A percentile compares a stretch with the other conserved stretches of the same genome.
These are phyloP conservation scores for Coniochaeta hoffmannii DNA, from an alignment of 2,329 filamentous ascomycete genomes.

Conservation along the genomic window DNA sequence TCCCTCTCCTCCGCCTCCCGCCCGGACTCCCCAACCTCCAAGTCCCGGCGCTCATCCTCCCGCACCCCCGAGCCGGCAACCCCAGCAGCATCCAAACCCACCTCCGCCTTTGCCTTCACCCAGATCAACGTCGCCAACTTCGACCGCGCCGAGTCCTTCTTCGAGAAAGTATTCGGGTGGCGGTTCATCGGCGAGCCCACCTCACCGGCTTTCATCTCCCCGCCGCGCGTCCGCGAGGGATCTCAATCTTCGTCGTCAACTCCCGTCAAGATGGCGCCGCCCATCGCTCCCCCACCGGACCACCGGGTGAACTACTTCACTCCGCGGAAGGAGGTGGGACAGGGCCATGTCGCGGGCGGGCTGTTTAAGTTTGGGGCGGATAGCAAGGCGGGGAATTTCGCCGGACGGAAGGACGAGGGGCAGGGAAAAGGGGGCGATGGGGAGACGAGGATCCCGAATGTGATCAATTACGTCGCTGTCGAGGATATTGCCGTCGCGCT, in stretches of 20 bases:
- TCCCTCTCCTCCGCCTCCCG: not conserved
- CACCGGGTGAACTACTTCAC: constrained; percentile 2
- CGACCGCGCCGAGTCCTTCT: constrained; percentile 3
- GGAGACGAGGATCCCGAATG: not conserved
- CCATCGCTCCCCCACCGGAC: constrained; percentile 1
- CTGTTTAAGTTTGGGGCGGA: not conserved
- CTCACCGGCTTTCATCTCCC: not conserved
- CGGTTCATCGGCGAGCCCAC: constrained; percentile 1
- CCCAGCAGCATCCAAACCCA: not conserved
- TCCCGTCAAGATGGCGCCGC: not conserved
- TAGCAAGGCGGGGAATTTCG: not conserved
- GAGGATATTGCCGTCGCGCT: not conserved
- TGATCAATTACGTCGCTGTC: not conserved
- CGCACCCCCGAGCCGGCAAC: not conserved
- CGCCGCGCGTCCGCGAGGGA: not conserved
- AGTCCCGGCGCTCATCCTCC: not conserved
- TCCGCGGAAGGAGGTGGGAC: not conserved
- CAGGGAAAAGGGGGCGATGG: not conserved
- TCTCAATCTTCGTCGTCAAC: not conserved
- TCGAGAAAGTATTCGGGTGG: not conserved
- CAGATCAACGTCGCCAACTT: constrained; percentile 1
- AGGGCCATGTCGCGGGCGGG: not conserved
- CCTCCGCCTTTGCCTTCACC: constrained; percentile 1
- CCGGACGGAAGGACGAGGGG: not conserved
- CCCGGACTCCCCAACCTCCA: not conserved